phyloP scores from a whole-genome alignment of 768 basidiomycete species.

The Tubosaeta brunneosetosa region DNA sequence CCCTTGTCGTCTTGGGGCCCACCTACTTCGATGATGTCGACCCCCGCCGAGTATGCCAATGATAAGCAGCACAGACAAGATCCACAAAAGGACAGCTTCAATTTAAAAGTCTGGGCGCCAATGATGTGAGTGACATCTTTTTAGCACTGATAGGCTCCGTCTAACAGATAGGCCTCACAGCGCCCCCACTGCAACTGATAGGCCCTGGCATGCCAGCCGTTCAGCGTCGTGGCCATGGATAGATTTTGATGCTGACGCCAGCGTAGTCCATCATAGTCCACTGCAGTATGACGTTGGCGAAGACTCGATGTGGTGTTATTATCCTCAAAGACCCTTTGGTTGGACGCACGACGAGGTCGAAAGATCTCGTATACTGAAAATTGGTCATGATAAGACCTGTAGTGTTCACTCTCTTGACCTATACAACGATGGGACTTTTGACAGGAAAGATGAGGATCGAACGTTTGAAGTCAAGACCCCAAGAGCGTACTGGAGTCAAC shows the following conservation, averaged over 20 bases:
- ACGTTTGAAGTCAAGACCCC: slow-evolving; percentile 10
- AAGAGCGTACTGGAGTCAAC: slow-evolving; percentile 30
- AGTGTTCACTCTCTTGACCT: slow-evolving; percentile 26
- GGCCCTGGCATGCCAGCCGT: slow-evolving; percentile 37
- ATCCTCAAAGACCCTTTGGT: slow-evolving; percentile 31
- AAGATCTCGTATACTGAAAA: slow-evolving; percentile 26
- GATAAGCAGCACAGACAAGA: slow-evolving; percentile 7
- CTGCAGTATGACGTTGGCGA: slow-evolving; percentile 5
- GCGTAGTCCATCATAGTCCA: slow-evolving; percentile 12
- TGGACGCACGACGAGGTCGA: slow-evolving; percentile 32
- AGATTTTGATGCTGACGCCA: slow-evolving; percentile 31
- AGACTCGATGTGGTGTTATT: slow-evolving; percentile 22
- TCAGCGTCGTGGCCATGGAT: slow-evolving; percentile 43
- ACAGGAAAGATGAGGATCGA: neutral
- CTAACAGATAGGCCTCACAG: neutral
- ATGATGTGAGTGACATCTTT: slow-evolving; percentile 16
- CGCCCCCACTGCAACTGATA: no score
- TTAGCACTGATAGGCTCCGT: neutral
- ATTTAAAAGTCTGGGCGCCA: slow-evolving; percentile 24
- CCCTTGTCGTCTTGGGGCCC: neutral
- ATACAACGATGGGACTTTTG: slow-evolving; percentile 13
- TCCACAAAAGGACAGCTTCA: slow-evolving; percentile 9
- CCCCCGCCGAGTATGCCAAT: no score
- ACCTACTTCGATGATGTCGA: slow-evolving; percentile 14
- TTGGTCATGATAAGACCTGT: slow-evolving; percentile 3